Base-by-base conservation (phyloP, 805 yeast genomes). In the Wickerhamiella azyma region DNA sequence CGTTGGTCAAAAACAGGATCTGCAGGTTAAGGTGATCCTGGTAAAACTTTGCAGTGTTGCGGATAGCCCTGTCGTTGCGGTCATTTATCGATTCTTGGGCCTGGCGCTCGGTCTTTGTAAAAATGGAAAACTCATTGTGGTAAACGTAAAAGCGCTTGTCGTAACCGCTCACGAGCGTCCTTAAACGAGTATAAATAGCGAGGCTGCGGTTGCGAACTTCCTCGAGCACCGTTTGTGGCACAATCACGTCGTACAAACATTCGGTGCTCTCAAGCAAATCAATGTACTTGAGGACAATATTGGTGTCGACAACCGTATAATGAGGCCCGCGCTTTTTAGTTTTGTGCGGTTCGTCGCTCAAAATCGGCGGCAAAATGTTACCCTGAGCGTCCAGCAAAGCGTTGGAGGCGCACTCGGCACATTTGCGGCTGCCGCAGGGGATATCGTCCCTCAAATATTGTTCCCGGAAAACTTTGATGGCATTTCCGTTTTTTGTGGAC, bases 181-280 rank as follows among this genome's bases (percentile, higher is more conserved):
- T 72, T 41, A 89, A 64, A 59, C 98, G 72, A 56, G 83, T 77
- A 61, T 88, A 92, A 16, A 89, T 79, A 3, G 98, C 95, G 57
- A 79, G 76, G 43, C 94, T 84, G 57, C 80, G 71, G 59, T 85
- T 85, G 52, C 85, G 76, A 9, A 89, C 95, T 62, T 92, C 97
- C 54, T 94, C 96, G 30, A 92, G 68, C 2, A 85, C 96, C 6
- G 94, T 82, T 61, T 92, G 98, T 1, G 97, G 95, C n/a, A 92
- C 67, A 47, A 92, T 80, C 14, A 88, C 95, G 63, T 92, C 97
- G 57, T 72, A 80, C 58, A 92, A 84, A 45, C 83, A 80, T 26
- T 74, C 71, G 17, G 70, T 70, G 55, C 77, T 79, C 62, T 92
- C 99, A 47, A 92, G 66, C 49, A 92, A 66, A 62, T 92, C 99